Evolutionary conservation across 345 rosid species (phyloP).

Genomic region (Pistacia vera): DNA sequence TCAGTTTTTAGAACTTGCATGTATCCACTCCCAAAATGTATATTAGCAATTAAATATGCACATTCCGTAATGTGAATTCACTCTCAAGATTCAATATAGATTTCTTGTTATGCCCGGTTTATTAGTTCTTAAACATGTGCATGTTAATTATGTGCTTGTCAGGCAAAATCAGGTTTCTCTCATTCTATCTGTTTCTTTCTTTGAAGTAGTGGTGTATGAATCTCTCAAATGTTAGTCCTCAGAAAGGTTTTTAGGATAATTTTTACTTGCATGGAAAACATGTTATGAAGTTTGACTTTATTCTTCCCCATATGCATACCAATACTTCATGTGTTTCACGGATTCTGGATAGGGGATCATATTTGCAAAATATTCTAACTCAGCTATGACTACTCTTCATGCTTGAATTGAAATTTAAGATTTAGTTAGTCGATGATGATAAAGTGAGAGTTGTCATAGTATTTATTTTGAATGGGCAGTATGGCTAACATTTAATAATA

Average conservation of each 20-base stretch:
- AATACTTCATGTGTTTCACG: not conserved
- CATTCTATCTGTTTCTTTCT: not conserved
- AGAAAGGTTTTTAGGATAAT: not conserved
- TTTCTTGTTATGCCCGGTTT: not conserved
- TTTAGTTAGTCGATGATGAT: not conserved
- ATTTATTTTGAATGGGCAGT: not conserved
- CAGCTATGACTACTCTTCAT: not conserved
- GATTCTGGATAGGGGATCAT: conserved; percentile 7
- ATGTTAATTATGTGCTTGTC: not conserved
- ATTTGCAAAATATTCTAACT: conserved; percentile 5
- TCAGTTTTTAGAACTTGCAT: not conserved
- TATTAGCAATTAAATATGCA: not conserved
- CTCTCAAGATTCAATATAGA: not conserved
- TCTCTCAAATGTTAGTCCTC: not conserved
- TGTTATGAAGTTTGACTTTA: not conserved
- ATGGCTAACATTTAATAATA: not conserved
- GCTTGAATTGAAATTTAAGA: not conserved
- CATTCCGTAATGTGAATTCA: not conserved
- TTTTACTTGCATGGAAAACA: not conserved
- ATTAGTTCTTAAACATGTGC: not conserved
- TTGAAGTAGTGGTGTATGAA: not conserved
- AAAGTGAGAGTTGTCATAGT: not conserved
- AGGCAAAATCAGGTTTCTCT: not conserved
- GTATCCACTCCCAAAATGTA: not conserved
- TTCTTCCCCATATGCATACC: not conserved